phyloP scores from a whole-genome alignment of 306 rosid genomes.

The Trichosanthes cucumerina region DNA sequence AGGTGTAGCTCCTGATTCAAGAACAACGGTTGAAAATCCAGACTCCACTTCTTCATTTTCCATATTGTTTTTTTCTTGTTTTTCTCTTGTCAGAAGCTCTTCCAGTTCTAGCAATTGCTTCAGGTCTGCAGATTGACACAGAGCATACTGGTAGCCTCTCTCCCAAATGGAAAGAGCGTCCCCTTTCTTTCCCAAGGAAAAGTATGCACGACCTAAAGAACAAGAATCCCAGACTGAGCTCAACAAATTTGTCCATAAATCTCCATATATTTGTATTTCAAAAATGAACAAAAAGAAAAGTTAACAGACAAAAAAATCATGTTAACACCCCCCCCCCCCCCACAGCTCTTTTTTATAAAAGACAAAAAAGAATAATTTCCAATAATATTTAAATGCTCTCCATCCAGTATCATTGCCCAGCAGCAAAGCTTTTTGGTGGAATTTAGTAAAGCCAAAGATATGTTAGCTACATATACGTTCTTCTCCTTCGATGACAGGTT shows the following conservation, averaged over 20 bases:
- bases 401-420: not conserved
- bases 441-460: not conserved
- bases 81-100: conserved; percentile 53
- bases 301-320: conserved; percentile 1
- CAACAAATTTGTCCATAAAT: not conserved
- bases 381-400: not conserved
- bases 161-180: conserved; percentile 85
- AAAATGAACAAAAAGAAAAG: not conserved
- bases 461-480: not conserved
- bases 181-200: conserved; percentile 64
- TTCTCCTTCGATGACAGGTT: not conserved
- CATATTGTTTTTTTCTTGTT: conserved; percentile 24
- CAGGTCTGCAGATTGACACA: conserved; percentile 61
- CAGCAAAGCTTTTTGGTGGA: not conserved
- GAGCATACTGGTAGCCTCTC: conserved; percentile 71
- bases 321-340: no score
- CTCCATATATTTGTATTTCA: not conserved
- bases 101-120: conserved; percentile 83
- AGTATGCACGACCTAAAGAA: conserved; percentile 58
- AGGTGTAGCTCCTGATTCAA: conserved; percentile 22
- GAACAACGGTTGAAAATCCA: conserved; percentile 14
- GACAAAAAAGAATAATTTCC: not conserved
- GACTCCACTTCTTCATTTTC: conserved; percentile 26
- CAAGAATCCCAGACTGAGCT: conserved; percentile 6
- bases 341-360: not conserved